Base-by-base conservation (phyloP, 306 rosid species). In the Carpinus viminea region DNA sequence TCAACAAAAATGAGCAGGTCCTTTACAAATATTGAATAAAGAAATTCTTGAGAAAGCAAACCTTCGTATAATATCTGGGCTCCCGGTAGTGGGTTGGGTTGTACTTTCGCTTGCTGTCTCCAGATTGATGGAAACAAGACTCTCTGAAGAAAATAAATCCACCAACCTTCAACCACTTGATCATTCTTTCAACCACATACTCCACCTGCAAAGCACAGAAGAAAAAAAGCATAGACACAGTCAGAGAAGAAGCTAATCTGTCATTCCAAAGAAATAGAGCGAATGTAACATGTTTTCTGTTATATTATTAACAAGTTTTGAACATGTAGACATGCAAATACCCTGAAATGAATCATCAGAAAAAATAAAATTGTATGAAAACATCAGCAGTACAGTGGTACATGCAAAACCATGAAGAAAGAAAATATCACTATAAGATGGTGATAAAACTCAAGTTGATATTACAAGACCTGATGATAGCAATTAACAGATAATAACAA, bases 31-130 rank as follows among this genome's bases (percentile, higher is more conserved):
- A 17, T 31, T 16, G 0, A 31, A 8, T 66, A 41, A 66, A 66
- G 1, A 38, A 66, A 66, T 41, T 38, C 68, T 17, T 3, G 18
- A 77, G 80, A 78, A 75, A 68, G 73, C 82, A 86, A 84, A 92
- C 98, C 98, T 87, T 95, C 31, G 97, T 92, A 85, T 95, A 95
- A 82, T 85, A 93, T 74, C 98, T 86, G 59, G 99, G 99, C 73
- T 93, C 94, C 83, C 99, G 86, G 79, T 95, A 95, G 85, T 95
- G 99, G 82, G 98, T 95, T 56, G 98, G 99, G 86, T 95, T 95
- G 85, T 85, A 87, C 73, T 93, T 90, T 78, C 99, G 83, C 88
- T 95, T 93, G 1, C 93, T 90, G 79, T 95, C 99, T 69, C 99
- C 99, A 43, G 99, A 95, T 86, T 90, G 99, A 76, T 95, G 99